Evolutionary conservation across 441 rosid species (phyloP).

Genomic region (Syzygium malaccense): DNA sequence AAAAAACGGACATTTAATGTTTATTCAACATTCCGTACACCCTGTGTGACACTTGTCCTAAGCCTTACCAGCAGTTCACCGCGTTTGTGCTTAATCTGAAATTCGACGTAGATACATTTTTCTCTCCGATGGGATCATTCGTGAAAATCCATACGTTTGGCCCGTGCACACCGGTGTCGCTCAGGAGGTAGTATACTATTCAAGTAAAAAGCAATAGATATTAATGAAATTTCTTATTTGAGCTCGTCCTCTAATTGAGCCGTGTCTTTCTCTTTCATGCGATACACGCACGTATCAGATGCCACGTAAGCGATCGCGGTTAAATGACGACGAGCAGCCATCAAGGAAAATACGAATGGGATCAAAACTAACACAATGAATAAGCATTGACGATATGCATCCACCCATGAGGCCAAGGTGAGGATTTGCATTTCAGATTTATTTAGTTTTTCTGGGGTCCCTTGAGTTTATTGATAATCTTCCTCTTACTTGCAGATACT

Average conservation of each 20-base stretch:
- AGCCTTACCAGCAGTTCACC: neutral
- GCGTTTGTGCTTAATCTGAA: neutral
- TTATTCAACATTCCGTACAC: no score
- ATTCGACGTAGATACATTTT: neutral
- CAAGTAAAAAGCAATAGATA: neutral
- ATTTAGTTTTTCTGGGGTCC: neutral
- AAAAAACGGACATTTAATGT: no score
- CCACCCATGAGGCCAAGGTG: neutral
- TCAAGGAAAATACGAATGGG: neutral
- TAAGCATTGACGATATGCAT: neutral
- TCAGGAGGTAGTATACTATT: neutral
- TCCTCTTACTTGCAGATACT: neutral
- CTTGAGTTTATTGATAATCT: neutral
- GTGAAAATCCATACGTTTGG: neutral
- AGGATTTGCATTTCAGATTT: neutral
- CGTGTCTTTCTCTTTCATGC: neutral
- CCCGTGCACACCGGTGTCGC: neutral
- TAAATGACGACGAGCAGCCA: neutral
- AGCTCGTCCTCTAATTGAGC: neutral
- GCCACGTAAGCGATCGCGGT: neutral
- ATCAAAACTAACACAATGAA: neutral
- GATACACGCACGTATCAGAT: neutral
- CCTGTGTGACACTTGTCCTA: neutral
- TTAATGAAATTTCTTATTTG: neutral
- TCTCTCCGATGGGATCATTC: neutral